Base-by-base conservation (phyloP, 169 alveolate genomes). In the Plasmodium knowlesi region DNA sequence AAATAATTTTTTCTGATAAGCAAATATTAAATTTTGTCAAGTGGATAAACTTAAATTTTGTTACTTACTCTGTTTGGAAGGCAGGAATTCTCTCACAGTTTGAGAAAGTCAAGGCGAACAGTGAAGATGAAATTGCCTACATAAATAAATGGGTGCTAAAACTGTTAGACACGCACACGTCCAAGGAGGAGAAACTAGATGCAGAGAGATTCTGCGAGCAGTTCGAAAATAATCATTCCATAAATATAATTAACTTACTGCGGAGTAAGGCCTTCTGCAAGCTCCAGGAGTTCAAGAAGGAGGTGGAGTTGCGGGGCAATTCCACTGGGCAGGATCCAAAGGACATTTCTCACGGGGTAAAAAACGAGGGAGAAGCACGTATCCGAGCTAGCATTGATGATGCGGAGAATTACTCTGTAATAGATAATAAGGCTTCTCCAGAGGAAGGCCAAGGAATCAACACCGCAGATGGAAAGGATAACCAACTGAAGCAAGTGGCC, bases 101-200 rank as follows among this genome's bases (percentile, higher is more conserved):
- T 82, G 95, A 91, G 43, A 91, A 91, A 25, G 14, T 79, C 28
- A 82, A 91, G 67, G 95, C 92, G 67, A 57, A 39, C 22, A 22
- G 71, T 91, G 83, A 82, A 70, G 95, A 91, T 53, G 95, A 91
- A 91, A 43, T 80, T 81, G 16, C 54, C n/a, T 91, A 91, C 50
- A 91, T 91, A 82, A 91, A 81, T n/a, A 91, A 80, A 28, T 91
- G 95, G 95, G 84, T 91, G 22, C 43, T 91, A 46, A 91, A 91
- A 61, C 43, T 91, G 30, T 25, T 91, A 28, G 95, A 82, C 39
- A 82, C 91, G 5, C 85, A 81, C 83, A n/a, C 30, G 9, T 82
- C 95, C 14, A 91, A 91, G 71, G 92, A 91, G 78, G 95, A 91
- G 76, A 91, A 91, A 28, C 1, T 70, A 43, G 95, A 91, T 8